These are phyloP conservation scores for Dipsacomyces acuminosporus DNA, from an alignment of 371 early-diverging fungal species.

Conservation along the genomic window DNA sequence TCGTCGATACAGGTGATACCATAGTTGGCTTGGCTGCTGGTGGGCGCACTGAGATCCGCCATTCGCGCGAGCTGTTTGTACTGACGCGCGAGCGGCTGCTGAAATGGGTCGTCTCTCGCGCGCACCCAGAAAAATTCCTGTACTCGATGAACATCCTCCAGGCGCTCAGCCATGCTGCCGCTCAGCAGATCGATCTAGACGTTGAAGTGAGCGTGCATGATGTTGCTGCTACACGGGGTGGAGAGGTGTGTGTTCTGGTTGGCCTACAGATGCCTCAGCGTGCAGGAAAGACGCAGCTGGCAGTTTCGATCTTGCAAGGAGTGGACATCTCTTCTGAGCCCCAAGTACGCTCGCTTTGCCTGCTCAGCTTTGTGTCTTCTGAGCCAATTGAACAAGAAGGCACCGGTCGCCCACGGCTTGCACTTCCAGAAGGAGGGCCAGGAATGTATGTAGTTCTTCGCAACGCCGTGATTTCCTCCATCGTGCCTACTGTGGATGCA, in stretches of 20 bases:
- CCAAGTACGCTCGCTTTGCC: conserved; percentile 12
- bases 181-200: conserved; percentile 6
- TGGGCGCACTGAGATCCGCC: conserved; percentile 34
- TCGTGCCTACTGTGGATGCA: conserved; percentile 1
- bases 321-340: conserved; percentile 19
- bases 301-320: conserved; percentile 10
- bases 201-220: conserved; percentile 13
- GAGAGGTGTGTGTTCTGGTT: conserved; percentile 20
- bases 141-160: conserved; percentile 16
- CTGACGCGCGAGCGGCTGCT: conserved; percentile 32
- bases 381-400: conserved; percentile 5
- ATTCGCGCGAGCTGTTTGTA: conserved; percentile 38
- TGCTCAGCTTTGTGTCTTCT: conserved; percentile 2
- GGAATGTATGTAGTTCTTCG: conserved; percentile 15
- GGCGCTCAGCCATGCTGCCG: conserved; percentile 4
- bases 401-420: conserved; percentile 11
- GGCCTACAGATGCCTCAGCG: conserved; percentile 1
- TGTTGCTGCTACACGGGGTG: conserved; percentile 9
- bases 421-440: conserved; percentile 23
- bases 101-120: conserved; percentile 39
- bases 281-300: conserved; percentile 2
- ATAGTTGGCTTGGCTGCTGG: conserved; percentile 26
- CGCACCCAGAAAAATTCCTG: conserved; percentile 18
- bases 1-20: conserved; percentile 15
- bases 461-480: conserved; percentile 3